phyloP scores from a whole-genome alignment of 257 asterid species.

The Scutellaria baicalensis region DNA sequence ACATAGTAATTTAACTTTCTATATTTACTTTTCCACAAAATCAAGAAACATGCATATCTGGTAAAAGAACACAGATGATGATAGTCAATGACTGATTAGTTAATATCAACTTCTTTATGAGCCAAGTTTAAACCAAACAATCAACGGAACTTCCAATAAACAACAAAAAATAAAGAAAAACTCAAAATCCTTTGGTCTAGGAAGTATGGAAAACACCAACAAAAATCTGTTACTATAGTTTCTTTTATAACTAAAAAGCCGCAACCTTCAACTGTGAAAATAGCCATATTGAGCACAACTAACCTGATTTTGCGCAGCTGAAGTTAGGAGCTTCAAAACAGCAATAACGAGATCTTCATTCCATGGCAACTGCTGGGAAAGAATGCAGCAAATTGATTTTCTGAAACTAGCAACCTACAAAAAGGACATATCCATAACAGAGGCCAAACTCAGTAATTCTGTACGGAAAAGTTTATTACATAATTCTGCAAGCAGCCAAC shows the following conservation, averaged over 20 bases:
- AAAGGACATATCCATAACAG: constrained; percentile 14
- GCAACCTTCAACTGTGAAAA: not conserved
- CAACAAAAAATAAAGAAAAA: not conserved
- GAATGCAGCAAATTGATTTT: constrained; percentile 49
- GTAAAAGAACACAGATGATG: not conserved
- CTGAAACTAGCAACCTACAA: constrained; percentile 57
- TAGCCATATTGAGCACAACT: constrained; percentile 11
- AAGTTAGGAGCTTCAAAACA: constrained; percentile 58
- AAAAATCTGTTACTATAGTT: not conserved
- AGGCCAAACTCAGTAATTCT: constrained; percentile 9
- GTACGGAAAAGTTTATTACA: constrained; percentile 5
- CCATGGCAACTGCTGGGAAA: constrained; percentile 46
- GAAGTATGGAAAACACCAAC: not conserved
- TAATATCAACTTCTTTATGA: not conserved
- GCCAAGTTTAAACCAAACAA: not conserved
- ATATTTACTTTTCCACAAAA: not conserved
- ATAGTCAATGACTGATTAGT: not conserved
- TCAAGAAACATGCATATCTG: not conserved
- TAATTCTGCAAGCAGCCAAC: constrained; percentile 27
- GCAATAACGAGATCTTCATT: constrained; percentile 62
- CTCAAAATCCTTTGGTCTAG: not conserved
- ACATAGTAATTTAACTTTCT: not conserved
- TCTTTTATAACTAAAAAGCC: not conserved
- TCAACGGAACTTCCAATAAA: not conserved
- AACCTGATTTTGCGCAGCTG: constrained; percentile 78